These are phyloP conservation scores for Magnaporthales sp. DNA, from an alignment of 2,329 filamentous ascomycete species.

Conservation along the genomic window DNA sequence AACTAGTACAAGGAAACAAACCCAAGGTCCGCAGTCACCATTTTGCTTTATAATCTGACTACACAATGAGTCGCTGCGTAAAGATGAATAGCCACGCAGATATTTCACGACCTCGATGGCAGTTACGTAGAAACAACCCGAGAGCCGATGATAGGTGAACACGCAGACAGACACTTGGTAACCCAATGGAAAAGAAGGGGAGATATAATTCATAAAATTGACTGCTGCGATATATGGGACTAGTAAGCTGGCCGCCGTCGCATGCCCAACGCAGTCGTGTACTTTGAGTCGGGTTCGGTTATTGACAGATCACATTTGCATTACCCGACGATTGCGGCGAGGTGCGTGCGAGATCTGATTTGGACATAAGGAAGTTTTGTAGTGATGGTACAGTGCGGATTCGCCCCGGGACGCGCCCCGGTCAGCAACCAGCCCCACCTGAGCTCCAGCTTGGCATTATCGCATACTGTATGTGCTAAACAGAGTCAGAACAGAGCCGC, in stretches of 20 bases:
- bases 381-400: background rate
- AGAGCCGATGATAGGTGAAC: background rate
- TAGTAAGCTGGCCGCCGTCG: background rate
- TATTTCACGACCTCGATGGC: background rate
- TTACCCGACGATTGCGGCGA: background rate
- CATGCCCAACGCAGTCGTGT: background rate
- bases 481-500: background rate
- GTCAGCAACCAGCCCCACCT: background rate
- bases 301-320: background rate
- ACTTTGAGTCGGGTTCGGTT: background rate
- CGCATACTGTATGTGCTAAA: background rate
- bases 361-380: no score
- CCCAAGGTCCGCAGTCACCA: no score
- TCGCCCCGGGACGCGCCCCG: background rate
- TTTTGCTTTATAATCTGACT: background rate
- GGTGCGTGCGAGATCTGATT: background rate
- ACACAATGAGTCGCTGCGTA: background rate
- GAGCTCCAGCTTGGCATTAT: background rate
- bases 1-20: no score
- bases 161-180: background rate
- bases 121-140: background rate
- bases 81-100: background rate
- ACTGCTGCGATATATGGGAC: background rate
- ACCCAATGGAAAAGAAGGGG: background rate
- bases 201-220: background rate